Evolutionary conservation across 192 early-diverging fungal genomes (phyloP).

Genomic region (Haplosporangium gracile): DNA sequence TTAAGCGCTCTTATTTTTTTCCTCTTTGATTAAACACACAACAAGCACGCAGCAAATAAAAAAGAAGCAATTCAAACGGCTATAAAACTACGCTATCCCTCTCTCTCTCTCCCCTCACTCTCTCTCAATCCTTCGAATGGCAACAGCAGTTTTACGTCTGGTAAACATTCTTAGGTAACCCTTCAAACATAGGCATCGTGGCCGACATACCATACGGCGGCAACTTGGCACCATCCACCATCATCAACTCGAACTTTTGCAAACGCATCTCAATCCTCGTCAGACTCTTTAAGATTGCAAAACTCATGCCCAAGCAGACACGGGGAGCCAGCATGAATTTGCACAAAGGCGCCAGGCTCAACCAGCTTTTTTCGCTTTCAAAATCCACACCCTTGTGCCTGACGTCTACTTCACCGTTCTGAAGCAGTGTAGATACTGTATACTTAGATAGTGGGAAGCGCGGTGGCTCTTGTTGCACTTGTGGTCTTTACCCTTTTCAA

Average conservation of each 20-base stretch:
- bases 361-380: too few species aligned
- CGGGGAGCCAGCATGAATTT: constrained; percentile 52
- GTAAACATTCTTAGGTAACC: constrained; percentile 32
- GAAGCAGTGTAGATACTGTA: too few species aligned
- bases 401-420: constrained; percentile 8
- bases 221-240: constrained; percentile 30
- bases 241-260: constrained; percentile 32
- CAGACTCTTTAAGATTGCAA: constrained; percentile 54
- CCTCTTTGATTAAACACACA: not conserved
- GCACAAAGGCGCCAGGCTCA: too few species aligned
- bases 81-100: not conserved
- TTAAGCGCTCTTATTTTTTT: not conserved
- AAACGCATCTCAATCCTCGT: constrained; percentile 37
- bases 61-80: not conserved
- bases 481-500: too few species aligned
- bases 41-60: not conserved
- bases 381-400: constrained; percentile 38
- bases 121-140: not conserved
- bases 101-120: not conserved
- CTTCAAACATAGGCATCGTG: constrained; percentile 57
- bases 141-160: not conserved
- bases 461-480: too few species aligned
- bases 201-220: constrained; percentile 31
- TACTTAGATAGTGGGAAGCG: too few species aligned
- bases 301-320: constrained; percentile 50